Base-by-base conservation (phyloP, 176 grass and related monocot genomes). In the Hyparrhenia diplandra region DNA sequence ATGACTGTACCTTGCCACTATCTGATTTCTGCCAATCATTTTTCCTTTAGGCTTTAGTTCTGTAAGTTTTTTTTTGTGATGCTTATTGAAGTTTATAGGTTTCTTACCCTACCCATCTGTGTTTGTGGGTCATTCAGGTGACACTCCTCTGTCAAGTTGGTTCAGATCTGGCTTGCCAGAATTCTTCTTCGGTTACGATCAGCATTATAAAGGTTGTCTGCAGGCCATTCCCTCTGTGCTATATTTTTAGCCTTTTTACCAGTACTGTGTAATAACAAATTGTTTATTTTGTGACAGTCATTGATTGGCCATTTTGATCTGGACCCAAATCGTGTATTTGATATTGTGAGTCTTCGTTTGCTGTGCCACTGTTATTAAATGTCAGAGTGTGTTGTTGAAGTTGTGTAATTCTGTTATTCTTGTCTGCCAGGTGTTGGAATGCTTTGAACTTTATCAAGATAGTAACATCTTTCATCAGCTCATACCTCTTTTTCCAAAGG, bases 261-360 rank as follows among this genome's bases (percentile, higher is more conserved):
- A 42, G 1, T 66, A 78, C 51, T 30, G 11, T 80, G 67, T 46
- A 64, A 63, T 79, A 51, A 83, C 49, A 32, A 75, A 37, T 36
- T 88, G 14, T 58, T 76, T 17, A 51, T 74, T 74, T 52, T 74
- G 60, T 82, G 77, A 45, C 87, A 99, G 97, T 99, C 97, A 77
- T 88, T 99, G 84, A 99, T 99, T 58, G 97, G 97, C 23, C 97
- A 99, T 90, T 99, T 99, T 85, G 97, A 99, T 85, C 73, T 99
- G 89, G 97, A 99, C 28, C 93, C 97, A 7, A 99, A 99, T 88
- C 97, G 89, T 71, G 92, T 96, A 69, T 99, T 96, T 90, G 93
- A 99, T 85, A 96, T 99, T 87, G 97, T 99, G 92, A 99, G 97
- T 88, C 65, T 68, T 77, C 28, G 63, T 75, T 88, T 85, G 18